phyloP scores from a whole-genome alignment of 1,139 yeast species.

The Taphrina populina region DNA sequence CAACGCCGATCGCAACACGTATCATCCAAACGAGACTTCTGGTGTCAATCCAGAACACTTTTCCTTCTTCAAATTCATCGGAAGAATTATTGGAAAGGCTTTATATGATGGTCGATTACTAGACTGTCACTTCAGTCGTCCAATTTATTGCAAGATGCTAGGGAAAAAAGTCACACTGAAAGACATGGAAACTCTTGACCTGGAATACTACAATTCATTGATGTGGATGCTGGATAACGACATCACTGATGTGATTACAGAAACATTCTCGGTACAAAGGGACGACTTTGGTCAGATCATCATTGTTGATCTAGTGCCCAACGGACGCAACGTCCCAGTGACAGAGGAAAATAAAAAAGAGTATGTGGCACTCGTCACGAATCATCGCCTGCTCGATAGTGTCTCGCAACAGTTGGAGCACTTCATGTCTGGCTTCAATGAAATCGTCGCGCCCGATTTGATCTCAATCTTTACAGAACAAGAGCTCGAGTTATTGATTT shows the following conservation, averaged over 20 bases:
- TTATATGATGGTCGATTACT: constrained; percentile 81
- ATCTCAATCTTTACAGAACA: constrained; percentile 91
- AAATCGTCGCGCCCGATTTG: constrained; percentile 82
- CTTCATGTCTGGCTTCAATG: constrained; percentile 78
- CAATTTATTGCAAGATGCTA: constrained; percentile 83
- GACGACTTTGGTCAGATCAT: constrained; percentile 93
- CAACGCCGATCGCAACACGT: constrained; percentile 87
- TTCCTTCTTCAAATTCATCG: constrained; percentile 90
- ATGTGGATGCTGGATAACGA: constrained; percentile 96
- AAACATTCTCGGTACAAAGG: constrained; percentile 88
- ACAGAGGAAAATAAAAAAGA: constrained; percentile 90
- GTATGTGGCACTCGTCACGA: constrained; percentile 81
- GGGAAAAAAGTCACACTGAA: constrained; percentile 80
- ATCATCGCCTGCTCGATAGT: constrained; percentile 77
- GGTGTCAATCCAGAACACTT: constrained; percentile 83
- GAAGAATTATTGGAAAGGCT: constrained; percentile 92
- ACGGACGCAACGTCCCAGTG: constrained; percentile 81
- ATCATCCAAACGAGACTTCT: constrained; percentile 92
- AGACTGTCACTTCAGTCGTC: constrained; percentile 94
- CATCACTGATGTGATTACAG: constrained; percentile 94
- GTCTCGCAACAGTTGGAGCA: constrained; percentile 86
- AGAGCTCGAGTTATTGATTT: constrained; percentile 84
- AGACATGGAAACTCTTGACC: constrained; percentile 92
- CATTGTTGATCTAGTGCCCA: constrained; percentile 70
- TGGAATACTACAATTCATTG: constrained; percentile 86